Base-by-base conservation (phyloP, 2,329 filamentous ascomycete genomes). In the Cladosporium oxysporum region DNA sequence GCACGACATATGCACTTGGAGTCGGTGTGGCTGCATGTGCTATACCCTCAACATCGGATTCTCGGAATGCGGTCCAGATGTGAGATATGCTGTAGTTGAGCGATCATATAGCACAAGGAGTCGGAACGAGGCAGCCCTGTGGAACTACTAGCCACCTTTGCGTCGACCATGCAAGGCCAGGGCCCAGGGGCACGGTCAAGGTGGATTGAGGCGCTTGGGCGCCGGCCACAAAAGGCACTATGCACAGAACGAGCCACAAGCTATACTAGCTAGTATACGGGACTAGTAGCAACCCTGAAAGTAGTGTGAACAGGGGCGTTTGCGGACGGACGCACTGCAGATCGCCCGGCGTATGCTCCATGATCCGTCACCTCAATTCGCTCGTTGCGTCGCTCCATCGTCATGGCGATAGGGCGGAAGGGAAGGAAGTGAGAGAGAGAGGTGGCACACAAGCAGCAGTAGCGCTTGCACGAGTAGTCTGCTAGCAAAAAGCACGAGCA, bases 391-490 rank as follows among this genome's bases (percentile, higher is more conserved):
- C 57, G 33, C 7, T 37, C n/a, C 52, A 55, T 62, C 60, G 60
- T 62, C 49, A 62, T 62, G 60, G 60, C 60, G 60, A 55, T 62
- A 55, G 60, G 60, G 49, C 60, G 60, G 55, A 62, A 14, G 60
- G 49, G n/a, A 37, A 23, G 23, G 23, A 26, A 26, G n/a, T n/a
- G n/a, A n/a, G 23, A 26, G 18, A 52, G 8, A 49, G 26, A 12
- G 2, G 31, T 31, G 49, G 59, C 31, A 44, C 60, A 33, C 47
- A 31, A 29, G 26, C 49, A 35, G 47, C 14, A 21, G 33, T 58
- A 58, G 55, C 49, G 47, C 14, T 52, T 23, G 59, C 59, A 23
- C 59, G 59, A 60, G 58, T 44, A 49, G 31, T 31, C 18, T 35
- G 5, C 60, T 53, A 55, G 60, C 47, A 52, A 52, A 11, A 31